A percentile compares a stretch with the other conserved stretches of the same genome.
Conservation (phyloP, 2,329 filamentous ascomycete genomes). For the Colletotrichum lupini region DNA sequence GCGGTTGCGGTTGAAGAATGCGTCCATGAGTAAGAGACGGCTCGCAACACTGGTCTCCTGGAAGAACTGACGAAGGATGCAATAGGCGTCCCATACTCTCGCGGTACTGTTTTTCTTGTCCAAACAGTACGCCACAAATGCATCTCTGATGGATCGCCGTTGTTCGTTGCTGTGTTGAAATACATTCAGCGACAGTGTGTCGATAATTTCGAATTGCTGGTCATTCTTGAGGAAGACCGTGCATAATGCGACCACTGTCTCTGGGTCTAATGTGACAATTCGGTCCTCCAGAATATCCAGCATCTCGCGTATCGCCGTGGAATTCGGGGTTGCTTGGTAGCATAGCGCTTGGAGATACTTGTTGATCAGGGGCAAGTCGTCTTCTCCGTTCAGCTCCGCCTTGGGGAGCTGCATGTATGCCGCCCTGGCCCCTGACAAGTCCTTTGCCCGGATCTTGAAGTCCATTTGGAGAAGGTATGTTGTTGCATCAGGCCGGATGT, state of each 20-base stretch:
- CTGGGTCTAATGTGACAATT: slow-evolving; percentile 75
- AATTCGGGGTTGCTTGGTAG: slow-evolving; percentile 67
- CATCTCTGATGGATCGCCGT: slow-evolving; percentile 72
- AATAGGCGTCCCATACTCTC: slow-evolving; percentile 72
- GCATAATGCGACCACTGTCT: slow-evolving; percentile 80
- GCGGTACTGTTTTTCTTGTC: slow-evolving; percentile 71
- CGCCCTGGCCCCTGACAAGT: slow-evolving; percentile 76
- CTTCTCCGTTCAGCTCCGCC: slow-evolving; percentile 59
- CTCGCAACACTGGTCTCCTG: slow-evolving; percentile 72
- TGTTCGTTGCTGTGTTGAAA: slow-evolving; percentile 77
- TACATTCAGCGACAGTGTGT: slow-evolving; percentile 81
- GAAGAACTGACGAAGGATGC: slow-evolving; percentile 74
- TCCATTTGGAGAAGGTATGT: slow-evolving; percentile 82
- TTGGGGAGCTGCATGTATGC: slow-evolving; percentile 72
- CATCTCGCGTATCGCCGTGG: slow-evolving; percentile 78
- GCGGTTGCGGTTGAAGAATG: slow-evolving; percentile 81
- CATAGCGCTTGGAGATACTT: slow-evolving; percentile 78
- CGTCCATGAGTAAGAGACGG: slow-evolving; percentile 80
- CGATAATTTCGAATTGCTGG: slow-evolving; percentile 82
- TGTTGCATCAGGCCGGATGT: slow-evolving; percentile 73
- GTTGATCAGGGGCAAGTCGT: slow-evolving; percentile 75
- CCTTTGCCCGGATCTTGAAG: slow-evolving; percentile 77
- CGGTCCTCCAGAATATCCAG: slow-evolving; percentile 79
- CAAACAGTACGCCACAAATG: slow-evolving; percentile 75
- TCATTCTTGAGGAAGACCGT: slow-evolving; percentile 79